These are phyloP conservation scores for Penicillium fuscoglaucum DNA, from an alignment of 2,329 filamentous ascomycete species.

Conservation along the genomic window DNA sequence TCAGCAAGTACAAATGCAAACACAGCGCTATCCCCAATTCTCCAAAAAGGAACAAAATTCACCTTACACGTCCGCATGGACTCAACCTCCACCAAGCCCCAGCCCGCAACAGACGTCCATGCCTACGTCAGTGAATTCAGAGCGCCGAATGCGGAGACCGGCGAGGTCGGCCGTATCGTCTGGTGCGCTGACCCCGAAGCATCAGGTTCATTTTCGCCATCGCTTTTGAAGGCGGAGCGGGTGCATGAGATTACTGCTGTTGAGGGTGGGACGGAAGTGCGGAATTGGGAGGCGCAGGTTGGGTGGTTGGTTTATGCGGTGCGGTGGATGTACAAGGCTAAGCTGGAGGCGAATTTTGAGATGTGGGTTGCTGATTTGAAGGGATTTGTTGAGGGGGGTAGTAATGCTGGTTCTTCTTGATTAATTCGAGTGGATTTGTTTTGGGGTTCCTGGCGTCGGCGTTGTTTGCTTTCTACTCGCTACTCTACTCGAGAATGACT, in stretches of 20 bases:
- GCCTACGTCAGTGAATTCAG: constrained; percentile 38
- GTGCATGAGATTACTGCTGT: constrained; percentile 50
- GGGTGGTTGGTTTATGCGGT: constrained; percentile 45
- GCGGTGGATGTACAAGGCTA: constrained; percentile 44
- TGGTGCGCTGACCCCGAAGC: constrained; percentile 32
- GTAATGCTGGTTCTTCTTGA: neutral
- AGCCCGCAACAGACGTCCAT: constrained; percentile 26
- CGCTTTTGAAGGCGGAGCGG: constrained; percentile 46
- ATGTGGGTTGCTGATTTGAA: constrained; percentile 46
- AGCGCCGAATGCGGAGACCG: constrained; percentile 25
- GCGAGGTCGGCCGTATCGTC: constrained; percentile 27
- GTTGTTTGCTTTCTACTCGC: neutral
- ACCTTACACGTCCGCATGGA: constrained; percentile 48
- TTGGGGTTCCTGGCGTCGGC: neutral
- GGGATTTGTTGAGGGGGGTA: constrained; percentile 38
- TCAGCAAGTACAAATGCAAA: neutral
- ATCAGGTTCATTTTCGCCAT: constrained; percentile 33
- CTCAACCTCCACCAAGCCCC: constrained; percentile 23
- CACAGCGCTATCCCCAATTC: constrained; percentile 23
- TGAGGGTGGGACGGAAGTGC: constrained; percentile 35
- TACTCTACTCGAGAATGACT: too few species aligned
- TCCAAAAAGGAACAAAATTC: constrained; percentile 46
- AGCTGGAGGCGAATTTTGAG: constrained; percentile 41
- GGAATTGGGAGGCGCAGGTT: constrained; percentile 49
- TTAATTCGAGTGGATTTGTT: neutral